These are phyloP conservation scores for Wickerhamomyces tratensis DNA, from an alignment of 805 yeast species.

Conservation along the genomic window DNA sequence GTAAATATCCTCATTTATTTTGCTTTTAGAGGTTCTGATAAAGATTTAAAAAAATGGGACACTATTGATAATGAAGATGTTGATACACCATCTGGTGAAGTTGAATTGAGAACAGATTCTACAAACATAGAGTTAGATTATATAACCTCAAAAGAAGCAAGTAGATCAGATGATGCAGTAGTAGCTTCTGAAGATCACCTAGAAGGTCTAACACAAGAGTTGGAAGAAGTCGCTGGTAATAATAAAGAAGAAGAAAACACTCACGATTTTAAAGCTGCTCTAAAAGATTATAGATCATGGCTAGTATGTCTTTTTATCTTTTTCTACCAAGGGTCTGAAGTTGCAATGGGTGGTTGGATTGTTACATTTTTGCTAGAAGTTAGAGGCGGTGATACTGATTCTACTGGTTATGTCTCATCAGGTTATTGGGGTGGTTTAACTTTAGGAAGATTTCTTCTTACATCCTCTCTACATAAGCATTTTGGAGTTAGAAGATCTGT, in stretches of 20 bases:
- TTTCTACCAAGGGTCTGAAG: slow-evolving; percentile 58
- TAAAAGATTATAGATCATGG: slow-evolving; percentile 38
- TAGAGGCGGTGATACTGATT: slow-evolving; percentile 30
- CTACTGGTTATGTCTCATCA: slow-evolving; percentile 48
- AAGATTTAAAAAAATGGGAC: slow-evolving; percentile 23
- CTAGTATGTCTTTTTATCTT: slow-evolving; percentile 40
- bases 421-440: slow-evolving; percentile 64
- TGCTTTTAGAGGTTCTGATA: slow-evolving; percentile 37
- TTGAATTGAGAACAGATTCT: background rate
- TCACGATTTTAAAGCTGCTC: slow-evolving; percentile 26
- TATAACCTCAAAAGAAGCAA: background rate
- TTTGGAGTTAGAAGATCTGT: slow-evolving; percentile 39
- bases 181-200: background rate
- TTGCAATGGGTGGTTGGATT: slow-evolving; percentile 55
- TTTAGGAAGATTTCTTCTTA: slow-evolving; percentile 42
- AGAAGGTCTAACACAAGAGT: too few relatives aligned
- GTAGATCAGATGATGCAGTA: background rate
- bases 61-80: slow-evolving; percentile 3
- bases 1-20: slow-evolving; percentile 24
- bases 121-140: background rate
- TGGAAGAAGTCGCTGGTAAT: too few relatives aligned
- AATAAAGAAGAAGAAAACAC: slow-evolving; percentile 3
- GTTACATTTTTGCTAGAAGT: slow-evolving; percentile 48
- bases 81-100: background rate
- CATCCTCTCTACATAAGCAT: slow-evolving; percentile 25